Evolutionary conservation across 75 land plant genomes (phyloP), one percentile per base, ranked within the genome.

Genomic region (Gnetum montanum): DNA sequence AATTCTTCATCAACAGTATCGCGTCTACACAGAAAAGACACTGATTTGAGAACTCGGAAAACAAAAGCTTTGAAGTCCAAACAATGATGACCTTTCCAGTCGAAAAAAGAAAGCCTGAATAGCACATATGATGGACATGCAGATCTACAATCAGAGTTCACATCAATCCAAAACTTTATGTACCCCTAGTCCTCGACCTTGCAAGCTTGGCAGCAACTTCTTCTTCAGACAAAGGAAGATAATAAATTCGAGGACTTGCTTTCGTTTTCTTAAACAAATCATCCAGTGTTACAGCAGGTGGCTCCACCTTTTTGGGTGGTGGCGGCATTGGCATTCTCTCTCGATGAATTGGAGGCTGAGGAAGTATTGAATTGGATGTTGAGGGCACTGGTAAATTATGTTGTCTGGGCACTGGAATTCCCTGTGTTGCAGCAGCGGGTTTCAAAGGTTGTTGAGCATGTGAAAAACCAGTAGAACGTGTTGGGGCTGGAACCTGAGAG

Each of bases 261-360:
- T 69, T 80, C 6, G 98, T 93, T 58, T 89, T 93, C 71, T 60
- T 72, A 64, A 93, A 93, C 4, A 93, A 79, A 58, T 93, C 98
- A 54, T 93, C 98, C 26, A 93, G 72, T 0, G 98, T 93, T 12
- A 72, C 59, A 25, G 76, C 65, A 11, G 88, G 81, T 1, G 79
- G 72, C 58, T 88, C 95, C 22, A 70, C 58, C 31, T 93, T 78
- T 62, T 89, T 75, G 12, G 62, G 50, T 15, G 44, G 38, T 37
- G 50, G 67, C 18, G 70, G 69, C 31, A 74, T 72, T 18, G 65
- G 61, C 46, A 47, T 70, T 6, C 54, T 46, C 49, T 78, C 76
- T 40, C 57, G 54, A 10, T 38, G 8, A 13, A 52, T 29, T 11
- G 46, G 63, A 16, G 68, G 74, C 26, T 70, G 65, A 11, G 71